phyloP scores from a whole-genome alignment of 148 eudicot species.

The Oxyria digyna region DNA sequence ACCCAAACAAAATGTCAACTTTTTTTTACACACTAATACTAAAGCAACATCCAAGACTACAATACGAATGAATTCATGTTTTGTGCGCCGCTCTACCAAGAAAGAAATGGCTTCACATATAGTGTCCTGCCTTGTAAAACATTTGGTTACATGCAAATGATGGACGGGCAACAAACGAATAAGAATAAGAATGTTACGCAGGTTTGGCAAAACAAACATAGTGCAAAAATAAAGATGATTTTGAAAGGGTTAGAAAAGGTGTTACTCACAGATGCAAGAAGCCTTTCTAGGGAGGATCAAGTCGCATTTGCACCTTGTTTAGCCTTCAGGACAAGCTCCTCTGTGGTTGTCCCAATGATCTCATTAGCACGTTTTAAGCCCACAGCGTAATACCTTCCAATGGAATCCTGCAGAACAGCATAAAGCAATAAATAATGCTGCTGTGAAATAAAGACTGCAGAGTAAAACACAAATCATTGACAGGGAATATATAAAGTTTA shows the following conservation, averaged over 20 bases:
- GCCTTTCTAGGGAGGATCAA: conserved; percentile 6
- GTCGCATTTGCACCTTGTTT: conserved; percentile 14
- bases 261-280: not conserved
- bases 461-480: not conserved
- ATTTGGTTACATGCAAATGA: not conserved
- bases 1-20: not conserved
- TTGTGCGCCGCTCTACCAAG: not conserved
- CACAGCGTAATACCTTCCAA: conserved; percentile 44
- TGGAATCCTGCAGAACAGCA: conserved; percentile 28
- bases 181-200: not conserved
- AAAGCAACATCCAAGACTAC: not conserved
- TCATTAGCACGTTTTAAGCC: conserved; percentile 55
- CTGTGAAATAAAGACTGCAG: not conserved
- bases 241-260: not conserved
- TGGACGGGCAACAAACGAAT: not conserved
- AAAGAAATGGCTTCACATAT: not conserved
- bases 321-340: conserved; percentile 49
- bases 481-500: not conserved
- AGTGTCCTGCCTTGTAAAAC: not conserved
- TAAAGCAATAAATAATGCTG: not conserved
- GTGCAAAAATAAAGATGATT: not conserved
- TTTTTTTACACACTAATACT: not conserved
- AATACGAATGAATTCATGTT: not conserved
- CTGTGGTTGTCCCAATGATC: conserved; percentile 59
- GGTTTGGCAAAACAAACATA: not conserved